These are phyloP conservation scores for Lactarius evosmus DNA, from an alignment of 768 basidiomycete species.

Conservation along the genomic window DNA sequence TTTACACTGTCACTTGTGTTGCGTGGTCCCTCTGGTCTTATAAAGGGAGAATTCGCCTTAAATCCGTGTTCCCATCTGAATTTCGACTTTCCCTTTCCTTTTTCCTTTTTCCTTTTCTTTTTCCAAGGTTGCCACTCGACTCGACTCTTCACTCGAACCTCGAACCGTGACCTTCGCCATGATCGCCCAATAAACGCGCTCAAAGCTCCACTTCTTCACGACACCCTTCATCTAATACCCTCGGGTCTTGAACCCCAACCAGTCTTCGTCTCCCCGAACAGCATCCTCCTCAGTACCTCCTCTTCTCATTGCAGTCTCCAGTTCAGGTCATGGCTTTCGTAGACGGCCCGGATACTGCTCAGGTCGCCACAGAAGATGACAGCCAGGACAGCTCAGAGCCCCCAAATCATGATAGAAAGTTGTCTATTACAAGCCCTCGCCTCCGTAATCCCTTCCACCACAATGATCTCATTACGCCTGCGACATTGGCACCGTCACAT, in stretches of 20 bases:
- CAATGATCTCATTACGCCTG: slow-evolving; percentile 18
- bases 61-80: slow-evolving; percentile 18
- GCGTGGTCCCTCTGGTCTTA: slow-evolving; percentile 23
- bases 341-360: slow-evolving; percentile 48
- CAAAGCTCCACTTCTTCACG: slow-evolving; percentile 25
- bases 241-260: slow-evolving; percentile 23
- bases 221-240: slow-evolving; percentile 26
- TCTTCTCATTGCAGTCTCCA: slow-evolving; percentile 19
- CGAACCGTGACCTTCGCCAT: slow-evolving; percentile 38
- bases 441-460: background rate
- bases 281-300: slow-evolving; percentile 31
- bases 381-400: slow-evolving; percentile 58
- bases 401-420: slow-evolving; percentile 38
- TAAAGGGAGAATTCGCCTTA: slow-evolving; percentile 11
- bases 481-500: background rate
- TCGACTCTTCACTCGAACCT: slow-evolving; percentile 29
- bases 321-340: slow-evolving; percentile 40
- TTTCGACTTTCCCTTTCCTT: slow-evolving; percentile 23
- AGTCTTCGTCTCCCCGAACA: slow-evolving; percentile 25
- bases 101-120: background rate
- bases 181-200: slow-evolving; percentile 38
- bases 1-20: slow-evolving; percentile 23
- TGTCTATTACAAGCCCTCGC: slow-evolving; percentile 26
- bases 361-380: slow-evolving; percentile 48
- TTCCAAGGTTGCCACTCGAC: slow-evolving; percentile 4